Evolutionary conservation across 306 rosid genomes (phyloP).

Genomic region (Pyrus bretschneideri): DNA sequence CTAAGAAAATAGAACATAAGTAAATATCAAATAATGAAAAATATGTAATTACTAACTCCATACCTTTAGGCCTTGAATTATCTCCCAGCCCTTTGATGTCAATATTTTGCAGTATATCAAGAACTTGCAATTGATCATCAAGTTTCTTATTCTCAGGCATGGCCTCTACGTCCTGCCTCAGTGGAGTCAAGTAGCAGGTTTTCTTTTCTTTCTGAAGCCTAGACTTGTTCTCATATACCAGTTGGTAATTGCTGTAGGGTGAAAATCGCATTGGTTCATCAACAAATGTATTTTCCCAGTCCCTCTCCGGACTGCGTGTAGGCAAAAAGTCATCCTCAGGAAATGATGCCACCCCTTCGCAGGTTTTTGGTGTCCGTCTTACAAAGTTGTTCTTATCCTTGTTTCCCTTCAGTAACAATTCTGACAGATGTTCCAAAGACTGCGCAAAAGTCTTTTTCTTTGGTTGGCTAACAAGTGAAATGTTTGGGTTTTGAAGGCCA

Average conservation of each 20-base stretch:
- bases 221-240: slow-evolving; percentile 26
- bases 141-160: slow-evolving; percentile 12
- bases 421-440: slow-evolving; percentile 20
- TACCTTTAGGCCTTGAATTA: slow-evolving; percentile 42
- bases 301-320: slow-evolving; percentile 15
- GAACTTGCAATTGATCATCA: slow-evolving; percentile 11
- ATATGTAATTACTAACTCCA: slow-evolving; percentile 4
- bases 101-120: slow-evolving; percentile 13
- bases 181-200: slow-evolving; percentile 12
- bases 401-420: slow-evolving; percentile 13
- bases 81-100: slow-evolving; percentile 10
- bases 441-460: slow-evolving; percentile 18
- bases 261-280: slow-evolving; percentile 17
- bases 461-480: slow-evolving; percentile 6
- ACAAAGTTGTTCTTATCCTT: slow-evolving; percentile 18
- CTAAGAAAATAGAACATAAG: slow-evolving; percentile 3
- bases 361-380: slow-evolving; percentile 18
- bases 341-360: slow-evolving; percentile 26
- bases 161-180: slow-evolving; percentile 23
- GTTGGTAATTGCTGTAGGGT: slow-evolving; percentile 17
- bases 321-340: slow-evolving; percentile 32
- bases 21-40: slow-evolving; percentile 6
- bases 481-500: slow-evolving; percentile 11
- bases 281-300: neutral
- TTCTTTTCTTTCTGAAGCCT: slow-evolving; percentile 30